Base-by-base conservation (phyloP, 345 rosid species). In the Aquilaria sinensis region DNA sequence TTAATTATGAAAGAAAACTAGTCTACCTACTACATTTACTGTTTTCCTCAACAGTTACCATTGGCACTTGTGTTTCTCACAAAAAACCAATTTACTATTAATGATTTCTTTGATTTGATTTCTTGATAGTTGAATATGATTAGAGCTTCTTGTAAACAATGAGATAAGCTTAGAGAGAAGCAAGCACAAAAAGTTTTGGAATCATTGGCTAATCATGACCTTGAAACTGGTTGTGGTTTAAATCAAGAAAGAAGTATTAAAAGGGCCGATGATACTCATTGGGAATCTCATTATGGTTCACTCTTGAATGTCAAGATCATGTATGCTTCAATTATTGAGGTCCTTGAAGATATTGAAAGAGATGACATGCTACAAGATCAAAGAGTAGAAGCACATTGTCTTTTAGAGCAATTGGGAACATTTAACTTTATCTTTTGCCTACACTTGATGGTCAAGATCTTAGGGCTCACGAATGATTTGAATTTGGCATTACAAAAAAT, bases 1-100 rank as follows among this genome's bases (percentile, higher is more conserved):
- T 41, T 53, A 1, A 63, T 63, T 3, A 3, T 53, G 41, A 53
- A 45, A 13, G 51, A 41, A 50, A 50, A 34, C 37, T 10, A 16
- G n/a, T 62, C 9, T 63, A 57, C 67, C 12, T 56, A 32, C 16
- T 56, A 62, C 49, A 23, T 43, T 47, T 31, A 63, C 43, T 58
- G 46, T 52, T 70, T 64, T 56, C 68, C 56, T 0, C 50, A 63
- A 63, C 68, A 31, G 50, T 55, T 60, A n/a, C 51, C 60, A 2
- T 31, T 56, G 12, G 16, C 51, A 49, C 43, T 67, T 57, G 2
- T 58, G 4, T 29, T 1, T 16, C 15, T 62, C 30, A 30, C 53
- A 56, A 67, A 63, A 5, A 67, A 37, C 4, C 47, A 62, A 5
- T 16, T 1, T 7, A 2, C 29, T 0, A 23, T 67, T 34, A 29